These are phyloP conservation scores for Plasmopara halstedii DNA, from an alignment of 352 stramenopile genomes.

Conservation along the genomic window DNA sequence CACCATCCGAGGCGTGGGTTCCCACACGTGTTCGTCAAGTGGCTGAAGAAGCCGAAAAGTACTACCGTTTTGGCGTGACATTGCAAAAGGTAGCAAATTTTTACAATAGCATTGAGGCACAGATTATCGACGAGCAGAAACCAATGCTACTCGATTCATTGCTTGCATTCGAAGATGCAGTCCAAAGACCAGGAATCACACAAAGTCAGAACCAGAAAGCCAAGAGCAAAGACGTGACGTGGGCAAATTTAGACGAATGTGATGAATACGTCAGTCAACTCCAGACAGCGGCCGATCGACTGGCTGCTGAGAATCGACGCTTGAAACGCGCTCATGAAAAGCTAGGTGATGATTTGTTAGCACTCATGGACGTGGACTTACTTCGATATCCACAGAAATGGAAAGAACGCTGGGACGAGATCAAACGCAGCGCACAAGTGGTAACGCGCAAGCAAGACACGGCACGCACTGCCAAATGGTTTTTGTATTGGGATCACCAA, in stretches of 20 bases:
- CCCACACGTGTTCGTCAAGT: constrained; percentile 57
- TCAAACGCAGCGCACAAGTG: constrained; percentile 63
- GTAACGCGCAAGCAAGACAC: constrained; percentile 76
- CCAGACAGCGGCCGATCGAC: constrained; percentile 81
- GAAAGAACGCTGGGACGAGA: constrained; percentile 82
- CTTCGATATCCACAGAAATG: constrained; percentile 77
- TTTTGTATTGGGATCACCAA: constrained; percentile 92
- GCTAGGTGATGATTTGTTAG: constrained; percentile 66
- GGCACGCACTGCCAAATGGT: constrained; percentile 84
- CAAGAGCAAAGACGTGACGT: constrained; percentile 75
- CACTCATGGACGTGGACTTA: constrained; percentile 88
- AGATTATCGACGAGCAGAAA: constrained; percentile 93
- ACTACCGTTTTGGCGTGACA: constrained; percentile 91
- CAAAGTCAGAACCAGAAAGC: constrained; percentile 31
- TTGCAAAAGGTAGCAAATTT: constrained; percentile 96
- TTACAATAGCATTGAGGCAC: constrained; percentile 93
- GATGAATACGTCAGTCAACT: constrained; percentile 90
- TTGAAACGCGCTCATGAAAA: constrained; percentile 86
- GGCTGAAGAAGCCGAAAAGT: constrained; percentile 86
- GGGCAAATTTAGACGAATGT: constrained; percentile 88
- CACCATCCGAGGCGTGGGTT: constrained; percentile 51
- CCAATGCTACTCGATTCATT: constrained; percentile 91
- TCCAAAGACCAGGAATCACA: constrained; percentile 53
- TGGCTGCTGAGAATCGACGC: constrained; percentile 86
- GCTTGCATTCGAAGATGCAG: constrained; percentile 85